Evolutionary conservation across 192 early-diverging fungal species (phyloP).

Genomic region (Backusella tarrabulga): DNA sequence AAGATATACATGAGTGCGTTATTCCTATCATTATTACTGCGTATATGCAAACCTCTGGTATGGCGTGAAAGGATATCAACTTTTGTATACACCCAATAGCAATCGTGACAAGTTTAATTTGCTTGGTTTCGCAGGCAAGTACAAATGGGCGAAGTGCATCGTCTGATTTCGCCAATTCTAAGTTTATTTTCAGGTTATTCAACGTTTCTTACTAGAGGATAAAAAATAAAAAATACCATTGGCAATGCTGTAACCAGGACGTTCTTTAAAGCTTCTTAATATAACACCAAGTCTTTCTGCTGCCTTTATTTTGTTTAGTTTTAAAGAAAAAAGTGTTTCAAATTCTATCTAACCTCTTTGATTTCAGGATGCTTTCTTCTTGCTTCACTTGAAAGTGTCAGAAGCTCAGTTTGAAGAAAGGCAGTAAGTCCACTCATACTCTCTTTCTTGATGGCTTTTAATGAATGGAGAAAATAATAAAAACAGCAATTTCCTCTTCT

Average conservation of each 20-base stretch:
- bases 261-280: constrained; percentile 57
- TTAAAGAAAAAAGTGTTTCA: neutral
- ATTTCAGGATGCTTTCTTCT: constrained; percentile 89
- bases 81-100: constrained; percentile 84
- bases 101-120: constrained; percentile 75
- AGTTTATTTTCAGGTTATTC: neutral
- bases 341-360: constrained; percentile 72
- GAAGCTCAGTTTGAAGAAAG: constrained; percentile 78
- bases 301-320: constrained; percentile 43
- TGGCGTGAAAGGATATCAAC: constrained; percentile 71
- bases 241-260: constrained; percentile 40
- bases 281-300: constrained; percentile 63
- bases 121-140: constrained; percentile 82
- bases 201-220: neutral
- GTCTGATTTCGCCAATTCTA: constrained; percentile 73
- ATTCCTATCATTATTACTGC: neutral
- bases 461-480: neutral
- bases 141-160: constrained; percentile 85
- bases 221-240: constrained; percentile 33
- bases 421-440: constrained; percentile 51
- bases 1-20: neutral
- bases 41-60: constrained; percentile 57
- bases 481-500: neutral
- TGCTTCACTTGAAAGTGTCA: constrained; percentile 82
- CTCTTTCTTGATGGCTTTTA: neutral